Evolutionary conservation across 768 basidiomycete genomes (phyloP), one percentile per base, ranked within the genome.

Genomic region (Hortiboletus flavorubellus): DNA sequence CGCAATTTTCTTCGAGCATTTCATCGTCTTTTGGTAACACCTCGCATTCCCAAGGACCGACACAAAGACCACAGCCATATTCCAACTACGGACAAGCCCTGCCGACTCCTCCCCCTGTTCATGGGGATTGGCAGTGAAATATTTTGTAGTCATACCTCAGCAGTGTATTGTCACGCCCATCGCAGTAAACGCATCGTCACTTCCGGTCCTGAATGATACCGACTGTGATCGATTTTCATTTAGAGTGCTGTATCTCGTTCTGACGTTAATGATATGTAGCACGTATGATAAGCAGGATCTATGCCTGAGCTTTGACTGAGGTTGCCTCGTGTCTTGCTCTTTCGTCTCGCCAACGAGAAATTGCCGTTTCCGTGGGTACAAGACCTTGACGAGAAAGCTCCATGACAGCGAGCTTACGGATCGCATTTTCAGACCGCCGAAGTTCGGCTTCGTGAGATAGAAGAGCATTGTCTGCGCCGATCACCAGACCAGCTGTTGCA

Each of bases 361-460:
- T 93, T 58, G 89, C 91, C 9, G 87, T 83, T 70, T 95, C 92
- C 8, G 91, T 93, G 2, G 84, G 83, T 50, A 94, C 80, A 42
- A 89, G 74, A 26, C 92, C 92, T 56, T 82, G 81, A 38, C 83
- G 78, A 16, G 86, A 83, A 45, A 95, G 79, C 52, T 91, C 90
- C 34, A 86, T 75, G 40, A 87, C 78, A 10, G 92, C 92, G 68
- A 89, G 78, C 49, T 82, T 78, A 37, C 92, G 83, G 38, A 93
- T 72, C 14, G 77, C 72, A 58, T 86, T 83, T 67, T 94, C 91
- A 53, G 82, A 78, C 55, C 75, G 72, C 30, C 92, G 82, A 60
- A 86, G 77, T 44, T 77, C 72, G 42, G 77, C 77, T 72, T 93
- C 90, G 59, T 89, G 87, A 54, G 78, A 75, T 35, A 89, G 72